Base-by-base conservation (phyloP, 768 basidiomycete species). In the Boletus insuetus region DNA sequence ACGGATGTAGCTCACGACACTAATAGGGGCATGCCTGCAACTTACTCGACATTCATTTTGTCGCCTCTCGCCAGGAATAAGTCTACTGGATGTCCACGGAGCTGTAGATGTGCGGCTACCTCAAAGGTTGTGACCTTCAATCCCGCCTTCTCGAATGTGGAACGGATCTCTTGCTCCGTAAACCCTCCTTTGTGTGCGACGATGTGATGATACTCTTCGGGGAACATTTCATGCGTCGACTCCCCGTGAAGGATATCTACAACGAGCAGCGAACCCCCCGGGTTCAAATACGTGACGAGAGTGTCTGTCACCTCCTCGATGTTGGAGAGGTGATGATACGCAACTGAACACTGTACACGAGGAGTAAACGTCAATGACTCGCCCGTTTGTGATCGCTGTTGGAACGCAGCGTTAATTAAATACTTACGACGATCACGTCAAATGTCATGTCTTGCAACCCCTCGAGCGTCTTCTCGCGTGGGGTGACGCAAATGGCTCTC, bases 381-480 rank as follows among this genome's bases (percentile, higher is more conserved):
- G 34, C 34, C 34, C 34, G 34, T 29, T 29, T 9, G 26, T 9
- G 26, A 29, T 29, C 26, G 26, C 26, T 26, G 26, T 26, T 8
- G 8, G 8, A 26, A 35, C 14, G n/a, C n/a, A 39, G 38, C 38
- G n/a, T 39, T n/a, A 6, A 19, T 16, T 10, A 20, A 0, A 47
- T 19, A 73, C 87, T 63, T 65, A 91, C 90, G 8, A 85, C 79
- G 54, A 89, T 73, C 39, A 89, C 77, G 65, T 93, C 88, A 58
- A 91, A 92, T 49, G 76, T 79, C 51, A 69, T 66, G 6, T 77
- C 81, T 14, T 75, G 75, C 9, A 87, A 74, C 55, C 84, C 82
- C 13, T 75, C 75, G 9, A 87, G 73, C 58, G 83, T 80, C 3
- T 68, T 73, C 22, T 75, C 76, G 40, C 64, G 74, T 40, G 79